phyloP scores from a whole-genome alignment of 306 rosid genomes.

The Cicer judaicum region DNA sequence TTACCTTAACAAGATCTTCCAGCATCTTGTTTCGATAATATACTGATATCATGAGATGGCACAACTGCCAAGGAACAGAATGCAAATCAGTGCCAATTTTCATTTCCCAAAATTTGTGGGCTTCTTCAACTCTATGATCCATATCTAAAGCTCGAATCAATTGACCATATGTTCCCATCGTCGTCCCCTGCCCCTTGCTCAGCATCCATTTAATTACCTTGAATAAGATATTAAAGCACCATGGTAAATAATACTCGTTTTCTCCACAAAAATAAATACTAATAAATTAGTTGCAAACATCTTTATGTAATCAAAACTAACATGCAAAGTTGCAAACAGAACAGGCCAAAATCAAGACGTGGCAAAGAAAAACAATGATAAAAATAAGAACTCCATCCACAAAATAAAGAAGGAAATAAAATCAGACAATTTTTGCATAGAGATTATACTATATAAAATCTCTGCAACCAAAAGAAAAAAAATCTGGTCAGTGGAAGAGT shows the following conservation, averaged over 20 bases:
- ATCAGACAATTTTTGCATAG: conserved; percentile 6
- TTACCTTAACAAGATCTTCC: conserved; percentile 69
- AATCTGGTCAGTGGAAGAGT: background rate
- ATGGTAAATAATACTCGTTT: conserved; percentile 14
- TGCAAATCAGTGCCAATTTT: conserved; percentile 81
- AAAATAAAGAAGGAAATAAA: conserved; percentile 27
- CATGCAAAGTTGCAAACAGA: background rate
- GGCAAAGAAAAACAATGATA: conserved; percentile 5
- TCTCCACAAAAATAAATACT: background rate
- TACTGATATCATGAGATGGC: conserved; percentile 79
- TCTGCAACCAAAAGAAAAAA: background rate
- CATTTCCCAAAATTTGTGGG: conserved; percentile 84
- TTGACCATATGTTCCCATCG: conserved; percentile 83
- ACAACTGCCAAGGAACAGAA: conserved; percentile 93
- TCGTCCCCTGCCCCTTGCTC: conserved; percentile 94
- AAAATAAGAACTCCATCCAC: conserved; percentile 23
- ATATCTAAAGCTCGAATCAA: conserved; percentile 79
- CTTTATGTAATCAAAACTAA: conserved; percentile 8
- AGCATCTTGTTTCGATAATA: conserved; percentile 81
- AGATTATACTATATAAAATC: background rate
- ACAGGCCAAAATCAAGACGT: conserved; percentile 20
- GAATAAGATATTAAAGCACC: conserved; percentile 22
- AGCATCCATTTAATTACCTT: conserved; percentile 96
- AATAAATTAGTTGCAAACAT: conserved; percentile 3
- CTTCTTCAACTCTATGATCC: conserved; percentile 92